Percentiles rank a stretch among this genome's conserved stretches.
phyloP scores from a whole-genome alignment of 371 early-diverging fungal genomes.

The Actinomortierella ambigua region DNA sequence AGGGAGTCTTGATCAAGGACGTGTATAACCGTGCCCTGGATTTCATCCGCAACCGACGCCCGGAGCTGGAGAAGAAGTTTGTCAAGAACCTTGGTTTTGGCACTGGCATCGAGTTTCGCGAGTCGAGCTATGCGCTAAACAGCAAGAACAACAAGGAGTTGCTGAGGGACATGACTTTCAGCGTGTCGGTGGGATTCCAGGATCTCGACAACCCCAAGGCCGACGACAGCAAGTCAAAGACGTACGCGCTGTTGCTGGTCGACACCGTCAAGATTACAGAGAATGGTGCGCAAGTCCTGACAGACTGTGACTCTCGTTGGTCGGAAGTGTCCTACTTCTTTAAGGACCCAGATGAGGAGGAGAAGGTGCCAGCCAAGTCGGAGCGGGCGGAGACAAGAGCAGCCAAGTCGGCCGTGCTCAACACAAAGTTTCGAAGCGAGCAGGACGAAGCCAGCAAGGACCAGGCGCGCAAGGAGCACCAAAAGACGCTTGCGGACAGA shows the following conservation, averaged over 20 bases:
- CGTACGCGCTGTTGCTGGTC: constrained; percentile 74
- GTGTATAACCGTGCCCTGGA: constrained; percentile 75
- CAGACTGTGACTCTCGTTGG: constrained; percentile 74
- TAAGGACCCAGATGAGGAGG: constrained; percentile 51
- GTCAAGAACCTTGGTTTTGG: constrained; percentile 90
- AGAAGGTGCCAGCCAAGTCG: constrained; percentile 36
- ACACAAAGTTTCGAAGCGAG: constrained; percentile 88
- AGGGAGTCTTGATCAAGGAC: constrained; percentile 80
- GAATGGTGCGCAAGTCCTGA: constrained; percentile 67
- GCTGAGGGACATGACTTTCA: constrained; percentile 85
- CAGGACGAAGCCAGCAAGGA: constrained; percentile 82
- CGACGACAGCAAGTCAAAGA: constrained; percentile 67
- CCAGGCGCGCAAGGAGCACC: constrained; percentile 84
- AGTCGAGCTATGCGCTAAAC: constrained; percentile 75
- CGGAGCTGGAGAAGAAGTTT: constrained; percentile 86
- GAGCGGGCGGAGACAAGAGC: constrained; percentile 39
- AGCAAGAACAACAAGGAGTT: constrained; percentile 73
- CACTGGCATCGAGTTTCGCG: constrained; percentile 96
- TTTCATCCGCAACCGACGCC: constrained; percentile 76
- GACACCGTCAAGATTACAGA: constrained; percentile 83
- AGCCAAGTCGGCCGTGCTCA: constrained; percentile 78
- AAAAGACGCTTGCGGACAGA: constrained; percentile 80
- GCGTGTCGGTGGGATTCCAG: constrained; percentile 86
- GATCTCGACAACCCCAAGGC: constrained; percentile 79
- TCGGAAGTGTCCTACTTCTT: constrained; percentile 83